Base-by-base conservation (phyloP, 1,284 basidiomycete species). In the Xanthoconium separans region DNA sequence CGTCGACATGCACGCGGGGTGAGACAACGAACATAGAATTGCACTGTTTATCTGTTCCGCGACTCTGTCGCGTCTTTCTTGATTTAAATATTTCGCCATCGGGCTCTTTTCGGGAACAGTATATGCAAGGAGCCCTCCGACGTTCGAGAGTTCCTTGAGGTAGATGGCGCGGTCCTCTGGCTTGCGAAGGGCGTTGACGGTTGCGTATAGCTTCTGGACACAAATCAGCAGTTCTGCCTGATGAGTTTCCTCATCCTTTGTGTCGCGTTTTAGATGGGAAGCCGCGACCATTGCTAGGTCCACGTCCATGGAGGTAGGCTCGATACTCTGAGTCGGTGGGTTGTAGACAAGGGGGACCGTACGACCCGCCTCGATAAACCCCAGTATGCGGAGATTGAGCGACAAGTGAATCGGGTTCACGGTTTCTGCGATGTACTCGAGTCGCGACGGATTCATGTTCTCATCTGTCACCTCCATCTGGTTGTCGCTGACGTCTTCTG, bases 21-120 rank as follows among this genome's bases (percentile, higher is more conserved):
- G 50, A 59, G 39, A 53, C 13, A 2, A 75, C 89, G 65, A 61
- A 91, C 91, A 75, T 5, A 95, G 71, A 48, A 95, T 91, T 11
- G 93, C 93, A 46, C 83, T 81, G 60, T 95, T 90, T 50, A 96
- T 85, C 71, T 94, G 90, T 55, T 91, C 87, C 1, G 93, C 93
- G 6, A 95, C 79, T 7, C 82, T 82, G 60, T 89, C 86, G 50
- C 93, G 79, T 54, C 91, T 75, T 54, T 81, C 82, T 66, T 87
- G 84, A 48, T 80, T 78, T 55, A 95, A 70, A 68, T 94, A 94
- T 47, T 77, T 80, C 15, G 81, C 75, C 59, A 91, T 75, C 43
- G 77, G 81, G 57, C 87, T 89, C 45, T 76, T 76, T 66, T 92
- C 89, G 0, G 92, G 87, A 4, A 84, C 77, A 24, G 75, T 77